Evolutionary conservation across 2,329 filamentous ascomycete species (phyloP), one percentile per base, ranked within the genome.

Genomic region (Microdochium trichocladiopsis): DNA sequence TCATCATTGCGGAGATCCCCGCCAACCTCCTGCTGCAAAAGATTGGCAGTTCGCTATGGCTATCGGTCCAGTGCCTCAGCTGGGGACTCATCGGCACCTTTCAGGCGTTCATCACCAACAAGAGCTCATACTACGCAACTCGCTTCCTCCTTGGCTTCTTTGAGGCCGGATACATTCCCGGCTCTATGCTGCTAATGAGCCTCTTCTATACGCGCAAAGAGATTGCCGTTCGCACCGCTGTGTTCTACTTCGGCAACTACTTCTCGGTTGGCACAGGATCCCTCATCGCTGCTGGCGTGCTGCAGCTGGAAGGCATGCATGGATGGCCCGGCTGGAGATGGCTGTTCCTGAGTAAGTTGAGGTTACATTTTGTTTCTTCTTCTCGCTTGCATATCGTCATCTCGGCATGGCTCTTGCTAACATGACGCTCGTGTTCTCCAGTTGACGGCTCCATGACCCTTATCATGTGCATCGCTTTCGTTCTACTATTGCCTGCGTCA

Each of bases 261-360:
- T 67, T 71, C 23, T 69, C 56, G 12, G 48, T 55, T 2, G 67
- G 75, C 37, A 70, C 74, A 31, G 74, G 79, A 0, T 78, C 81
- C 12, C 63, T 76, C 0, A 54, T 76, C 4, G 74, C 73, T 4
- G 71, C 70, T 1, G 72, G 66, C 2, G 68, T 77, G 12, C 66
- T 83, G 2, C 67, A 77, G 50, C 74, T 83, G 68, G 64, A 73
- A 33, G 78, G 77, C 1, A 63, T 74, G 5, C 61, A 58, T 9
- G 77, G 75, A 4, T 66, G 71, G n/a, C 63, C 73, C 0, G 79
- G 79, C 8, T 83, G 79, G 79, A 76, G 77, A 61, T 82, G 77
- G 77, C 69, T 82, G 2, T 47, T 47, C 57, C 58, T 68, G 21
- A 48, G 55, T 53, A 52, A 16, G 9, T 50, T 14, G 28, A 8